Evolutionary conservation across 2,329 filamentous ascomycete species (phyloP).

Genomic region (Aschersonia sp.): DNA sequence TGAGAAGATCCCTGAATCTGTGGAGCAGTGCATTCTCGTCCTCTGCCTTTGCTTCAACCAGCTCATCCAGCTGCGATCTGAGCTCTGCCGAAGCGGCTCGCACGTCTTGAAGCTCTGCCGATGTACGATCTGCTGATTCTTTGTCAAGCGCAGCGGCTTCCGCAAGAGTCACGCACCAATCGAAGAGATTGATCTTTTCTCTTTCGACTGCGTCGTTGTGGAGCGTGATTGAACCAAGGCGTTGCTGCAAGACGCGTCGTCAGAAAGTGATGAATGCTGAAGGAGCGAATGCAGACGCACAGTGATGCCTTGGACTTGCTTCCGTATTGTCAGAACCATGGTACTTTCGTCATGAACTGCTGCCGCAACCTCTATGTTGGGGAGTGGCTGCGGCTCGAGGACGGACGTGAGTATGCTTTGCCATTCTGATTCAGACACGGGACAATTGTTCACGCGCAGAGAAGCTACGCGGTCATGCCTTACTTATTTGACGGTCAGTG

Average conservation of each 20-base stretch:
- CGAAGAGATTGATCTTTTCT: constrained; percentile 41
- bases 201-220: constrained; percentile 39
- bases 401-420: constrained; percentile 41
- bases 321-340: constrained; percentile 48
- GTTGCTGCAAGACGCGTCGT: constrained; percentile 36
- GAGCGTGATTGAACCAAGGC: constrained; percentile 50
- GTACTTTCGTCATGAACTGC: constrained; percentile 35
- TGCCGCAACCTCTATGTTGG: constrained; percentile 45
- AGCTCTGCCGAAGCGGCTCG: constrained; percentile 44
- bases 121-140: constrained; percentile 26
- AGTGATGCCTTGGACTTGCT: constrained; percentile 53
- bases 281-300: constrained; percentile 23
- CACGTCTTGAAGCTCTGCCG: constrained; percentile 28
- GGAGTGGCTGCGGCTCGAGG: constrained; percentile 35
- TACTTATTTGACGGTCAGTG: constrained; percentile 21
- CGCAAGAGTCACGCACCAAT: constrained; percentile 53
- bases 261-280: neutral
- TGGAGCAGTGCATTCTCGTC: constrained; percentile 53
- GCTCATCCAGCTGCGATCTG: constrained; percentile 48
- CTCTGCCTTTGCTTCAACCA: constrained; percentile 49
- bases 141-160: constrained; percentile 30
- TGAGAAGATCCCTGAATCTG: constrained; percentile 57
- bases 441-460: constrained; percentile 37
- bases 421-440: constrained; percentile 53
- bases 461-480: constrained; percentile 39